Percentiles rank a stretch among this genome's conserved stretches.
phyloP scores from a whole-genome alignment of 805 yeast species.

The Metschnikowia dekortorum region DNA sequence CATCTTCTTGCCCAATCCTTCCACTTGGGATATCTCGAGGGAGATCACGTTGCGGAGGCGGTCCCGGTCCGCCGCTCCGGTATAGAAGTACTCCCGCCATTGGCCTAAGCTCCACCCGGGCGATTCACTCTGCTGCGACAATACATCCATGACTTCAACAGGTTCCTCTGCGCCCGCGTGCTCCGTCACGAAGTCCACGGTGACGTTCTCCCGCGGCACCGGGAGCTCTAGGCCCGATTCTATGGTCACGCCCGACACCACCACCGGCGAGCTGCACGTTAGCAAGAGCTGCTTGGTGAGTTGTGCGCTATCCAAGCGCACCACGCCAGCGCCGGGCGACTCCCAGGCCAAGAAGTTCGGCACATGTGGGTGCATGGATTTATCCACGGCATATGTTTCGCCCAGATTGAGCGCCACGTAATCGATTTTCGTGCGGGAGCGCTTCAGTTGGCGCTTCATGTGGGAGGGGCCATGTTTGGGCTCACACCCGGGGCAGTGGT shows the following conservation, averaged over 20 bases:
- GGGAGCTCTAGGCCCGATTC: constrained; percentile 56
- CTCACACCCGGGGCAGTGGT: constrained; percentile 53
- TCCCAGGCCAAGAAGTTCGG: constrained; percentile 12
- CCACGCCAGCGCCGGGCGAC: constrained; percentile 1
- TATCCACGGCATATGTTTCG: constrained; percentile 45
- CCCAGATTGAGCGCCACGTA: constrained; percentile 80
- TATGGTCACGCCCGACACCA: constrained; percentile 30
- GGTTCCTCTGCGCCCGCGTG: constrained; percentile 58
- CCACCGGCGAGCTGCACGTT: constrained; percentile 40
- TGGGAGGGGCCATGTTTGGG: constrained; percentile 46
- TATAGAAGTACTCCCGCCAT: constrained; percentile 71
- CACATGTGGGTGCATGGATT: constrained; percentile 52
- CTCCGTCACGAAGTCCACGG: constrained; percentile 53
- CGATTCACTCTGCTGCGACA: constrained; percentile 63
- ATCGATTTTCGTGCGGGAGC: constrained; percentile 57
- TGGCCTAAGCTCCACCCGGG: constrained; percentile 65
- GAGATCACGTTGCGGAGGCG: constrained; percentile 77
- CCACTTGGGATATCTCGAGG: constrained; percentile 62
- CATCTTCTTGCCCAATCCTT: constrained; percentile 45
- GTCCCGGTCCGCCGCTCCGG: constrained; percentile 45
- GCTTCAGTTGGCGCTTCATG: constrained; percentile 47
- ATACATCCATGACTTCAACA: constrained; percentile 85
- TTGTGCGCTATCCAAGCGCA: constrained; percentile 29
- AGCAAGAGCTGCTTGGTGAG: constrained; percentile 36
- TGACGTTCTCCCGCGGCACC: constrained; percentile 28